A percentile compares a stretch with the other conserved stretches of the same genome.
These are phyloP conservation scores for Vitis cinerea DNA, from an alignment of 164 flowering plant genomes.

Conservation along the genomic window DNA sequence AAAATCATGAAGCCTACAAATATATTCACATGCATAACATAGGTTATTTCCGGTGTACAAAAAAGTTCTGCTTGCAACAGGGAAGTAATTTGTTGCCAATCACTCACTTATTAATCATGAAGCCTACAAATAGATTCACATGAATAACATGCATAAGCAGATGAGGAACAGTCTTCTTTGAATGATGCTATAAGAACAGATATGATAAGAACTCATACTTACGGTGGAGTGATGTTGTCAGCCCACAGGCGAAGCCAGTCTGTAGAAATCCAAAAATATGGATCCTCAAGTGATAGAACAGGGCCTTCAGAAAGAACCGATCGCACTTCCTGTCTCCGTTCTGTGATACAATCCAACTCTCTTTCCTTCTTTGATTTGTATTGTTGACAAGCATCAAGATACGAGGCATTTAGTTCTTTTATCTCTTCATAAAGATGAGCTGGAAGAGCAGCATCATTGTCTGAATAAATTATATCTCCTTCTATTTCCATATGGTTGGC, in stretches of 20 bases:
- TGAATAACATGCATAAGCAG: conserved; percentile 2
- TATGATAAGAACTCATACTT: conserved; percentile 25
- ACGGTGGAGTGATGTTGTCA: conserved; percentile 62
- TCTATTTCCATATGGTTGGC: conserved; percentile 25
- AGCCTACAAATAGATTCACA: background rate
- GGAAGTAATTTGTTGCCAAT: too few relatives aligned
- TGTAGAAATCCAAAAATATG: conserved; percentile 76
- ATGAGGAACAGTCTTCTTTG: background rate
- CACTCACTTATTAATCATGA: too few relatives aligned
- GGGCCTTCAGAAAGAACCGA: conserved; percentile 82
- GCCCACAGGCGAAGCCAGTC: conserved; percentile 99
- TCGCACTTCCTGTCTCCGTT: conserved; percentile 78
- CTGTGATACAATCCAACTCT: conserved; percentile 44
- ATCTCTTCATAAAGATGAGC: conserved; percentile 65
- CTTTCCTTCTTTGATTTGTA: conserved; percentile 58
- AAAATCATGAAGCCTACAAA: conserved; percentile 1
- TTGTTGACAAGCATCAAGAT: conserved; percentile 45
- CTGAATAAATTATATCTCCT: conserved; percentile 11
- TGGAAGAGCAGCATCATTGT: conserved; percentile 43
- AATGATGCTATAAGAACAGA: background rate
- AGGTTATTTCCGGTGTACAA: too few relatives aligned
- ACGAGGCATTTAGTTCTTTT: conserved; percentile 45
- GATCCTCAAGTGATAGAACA: conserved; percentile 60
- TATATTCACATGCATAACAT: background rate
- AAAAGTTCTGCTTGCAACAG: too few relatives aligned